Base-by-base conservation (phyloP, 1,284 basidiomycete species). In the Phellinidium pouzarii region DNA sequence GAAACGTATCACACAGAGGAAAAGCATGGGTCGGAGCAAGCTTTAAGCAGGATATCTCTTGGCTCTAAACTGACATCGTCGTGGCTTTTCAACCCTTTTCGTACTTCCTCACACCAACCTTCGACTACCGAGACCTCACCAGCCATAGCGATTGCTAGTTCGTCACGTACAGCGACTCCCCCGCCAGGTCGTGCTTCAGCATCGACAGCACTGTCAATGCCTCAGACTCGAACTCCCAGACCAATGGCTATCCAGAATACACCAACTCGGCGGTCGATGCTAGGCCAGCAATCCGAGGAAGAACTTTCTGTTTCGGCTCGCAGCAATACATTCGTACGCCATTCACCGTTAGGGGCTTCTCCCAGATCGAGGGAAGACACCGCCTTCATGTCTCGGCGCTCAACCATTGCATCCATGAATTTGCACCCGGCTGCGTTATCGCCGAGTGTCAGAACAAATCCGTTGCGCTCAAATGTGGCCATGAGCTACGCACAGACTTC, bases 1-100 rank as follows among this genome's bases (percentile, higher is more conserved):
- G 44, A 50, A 27, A 11, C 46, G 20, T 9, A 9, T 34, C 41
- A 25, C 17, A 34, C 38, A 26, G 44, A 48, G 27, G 52, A 53
- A 38, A 53, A 45, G 25, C 34, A 44, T 17, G 41, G 22, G 19
- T 36, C 22, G 3, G 37, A 17, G 14, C 31, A 49, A 12, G n/a
- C 49, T 23, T 22, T 27, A 44, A 63, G 59, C 27, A 59, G 51
- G 43, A 59, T 55, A 55, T 27, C 57, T 0, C 56, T 80, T 7
- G 71, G 75, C 5, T 79, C 84, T 1, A 86, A 80, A 59, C 72
- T 87, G 31, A 71, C 84, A 1, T 77, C 85, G 0, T 74, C 80
- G 6, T 91, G 87, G 87, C 65, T 90, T 6, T 82, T 88, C 63
- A 86, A 80, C 59, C 77, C 82, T 2, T 89, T 90, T 65, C 72